Evolutionary conservation across 1,139 yeast genomes (phyloP), one percentile per base, ranked within the genome.

Genomic region (Zygosaccharomyces pseudobailii): DNA sequence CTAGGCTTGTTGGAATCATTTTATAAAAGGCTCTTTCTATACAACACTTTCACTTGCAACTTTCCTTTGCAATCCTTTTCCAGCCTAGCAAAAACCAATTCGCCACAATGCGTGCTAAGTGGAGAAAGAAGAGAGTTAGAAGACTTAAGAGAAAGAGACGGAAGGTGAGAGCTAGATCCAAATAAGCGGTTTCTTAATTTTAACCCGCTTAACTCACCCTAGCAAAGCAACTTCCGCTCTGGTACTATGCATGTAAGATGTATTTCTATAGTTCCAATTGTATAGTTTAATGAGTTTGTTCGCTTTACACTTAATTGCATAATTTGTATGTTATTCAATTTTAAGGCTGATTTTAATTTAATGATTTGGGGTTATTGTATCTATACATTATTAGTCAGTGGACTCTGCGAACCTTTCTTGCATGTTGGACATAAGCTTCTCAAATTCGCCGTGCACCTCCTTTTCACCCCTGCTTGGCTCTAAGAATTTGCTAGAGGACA

Each of bases 41-140:
- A 36, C 41, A 13, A 10, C 39, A 8, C 13, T 21, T 20, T 27
- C 20, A 10, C 7, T 19, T 40, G 42, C 36, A 35, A 31, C 25
- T 40, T 38, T 43, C 43, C 40, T 45, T 40, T 42, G 47, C 46
- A 32, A 30, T 41, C 24, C n/a, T 24, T 20, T 35, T 43, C 23
- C 38, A 33, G 28, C 24, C 33, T 40, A 40, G 37, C 49, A 52
- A 40, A 44, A 42, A 41, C 58, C 58, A 54, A 46, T 51, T 50
- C 54, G 48, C 48, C 59, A 71, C 63, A 65, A 85, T 85, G 95
- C 84, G 95, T 83, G 80, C 82, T 78, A 85, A 85, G 84, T 87
- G 96, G 97, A 88, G 96, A 87, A 89, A 89, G 86, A 89, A 89
- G 95, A 88, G 97, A 88, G 95, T 85, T 78, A 88, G 97, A 87